These are phyloP conservation scores for Amanita pseudoporphyria DNA, from an alignment of 768 basidiomycete species.

Conservation along the genomic window DNA sequence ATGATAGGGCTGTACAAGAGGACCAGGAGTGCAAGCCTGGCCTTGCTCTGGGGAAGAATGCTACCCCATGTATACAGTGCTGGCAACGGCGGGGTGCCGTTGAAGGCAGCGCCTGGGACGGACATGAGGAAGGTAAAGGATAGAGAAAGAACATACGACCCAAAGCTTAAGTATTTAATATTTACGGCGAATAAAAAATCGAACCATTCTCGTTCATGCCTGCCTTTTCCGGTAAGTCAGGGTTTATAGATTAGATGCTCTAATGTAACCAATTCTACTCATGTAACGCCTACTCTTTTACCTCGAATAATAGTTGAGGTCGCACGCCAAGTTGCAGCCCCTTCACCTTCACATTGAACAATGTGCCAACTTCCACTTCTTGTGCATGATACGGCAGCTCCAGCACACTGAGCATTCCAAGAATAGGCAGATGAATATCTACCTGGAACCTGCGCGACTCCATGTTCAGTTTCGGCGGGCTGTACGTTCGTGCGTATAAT, in stretches of 20 bases:
- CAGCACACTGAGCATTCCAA: slow-evolving; percentile 15
- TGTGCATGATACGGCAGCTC: not conserved
- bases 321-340: slow-evolving; percentile 20
- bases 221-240: slow-evolving; percentile 4
- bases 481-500: slow-evolving; percentile 16
- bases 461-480: slow-evolving; percentile 8
- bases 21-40: slow-evolving; percentile 31
- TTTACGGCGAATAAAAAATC: slow-evolving; percentile 19
- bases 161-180: slow-evolving; percentile 15
- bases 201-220: slow-evolving; percentile 20
- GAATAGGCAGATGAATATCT: slow-evolving; percentile 13
- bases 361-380: not conserved
- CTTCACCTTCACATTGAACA: slow-evolving; percentile 18
- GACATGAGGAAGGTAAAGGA: slow-evolving; percentile 23
- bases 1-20: slow-evolving; percentile 63
- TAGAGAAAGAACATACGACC: not conserved
- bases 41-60: slow-evolving; percentile 33
- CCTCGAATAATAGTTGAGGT: slow-evolving; percentile 1
- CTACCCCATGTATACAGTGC: slow-evolving; percentile 34
- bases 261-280: not conserved
- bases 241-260: slow-evolving; percentile 6
- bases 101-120: slow-evolving; percentile 14
- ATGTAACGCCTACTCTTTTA: not conserved
- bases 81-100: slow-evolving; percentile 19
- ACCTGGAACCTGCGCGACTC: slow-evolving; percentile 8